These are phyloP conservation scores for Xylaria sp. DNA, from an alignment of 2,329 filamentous ascomycete genomes.

Conservation along the genomic window DNA sequence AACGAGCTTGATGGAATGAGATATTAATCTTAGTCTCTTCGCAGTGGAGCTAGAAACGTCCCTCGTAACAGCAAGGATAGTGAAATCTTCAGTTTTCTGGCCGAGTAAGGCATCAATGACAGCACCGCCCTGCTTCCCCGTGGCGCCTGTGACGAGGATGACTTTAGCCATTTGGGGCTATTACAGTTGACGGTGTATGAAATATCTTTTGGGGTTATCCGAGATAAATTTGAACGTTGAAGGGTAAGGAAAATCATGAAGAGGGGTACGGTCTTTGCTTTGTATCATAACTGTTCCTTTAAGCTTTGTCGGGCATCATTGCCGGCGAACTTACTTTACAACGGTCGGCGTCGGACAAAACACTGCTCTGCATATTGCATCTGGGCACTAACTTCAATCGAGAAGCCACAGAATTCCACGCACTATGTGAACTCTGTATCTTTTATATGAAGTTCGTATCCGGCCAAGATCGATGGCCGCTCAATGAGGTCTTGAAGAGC, in stretches of 20 bases:
- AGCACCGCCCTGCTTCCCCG: constrained; percentile 59
- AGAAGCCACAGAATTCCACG: not conserved
- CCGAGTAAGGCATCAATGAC: constrained; percentile 55
- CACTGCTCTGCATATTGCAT: not conserved
- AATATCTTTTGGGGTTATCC: not conserved
- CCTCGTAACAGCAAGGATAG: constrained; percentile 69
- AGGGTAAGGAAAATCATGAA: not conserved
- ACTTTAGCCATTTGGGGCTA: constrained; percentile 46
- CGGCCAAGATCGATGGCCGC: not conserved
- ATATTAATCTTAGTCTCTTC: constrained; percentile 57
- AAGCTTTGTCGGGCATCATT: not conserved
- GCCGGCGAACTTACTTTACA: not conserved
- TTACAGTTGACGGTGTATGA: not conserved
- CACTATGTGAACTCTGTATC: not conserved
- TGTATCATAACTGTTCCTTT: constrained; percentile 1
- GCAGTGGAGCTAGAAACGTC: constrained; percentile 59
- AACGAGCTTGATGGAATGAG: constrained; percentile 50
- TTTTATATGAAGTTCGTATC: constrained; percentile 19
- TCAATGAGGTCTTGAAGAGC: not conserved
- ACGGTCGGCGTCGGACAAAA: constrained; percentile 1
- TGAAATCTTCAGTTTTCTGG: constrained; percentile 38
- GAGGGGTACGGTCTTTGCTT: not conserved
- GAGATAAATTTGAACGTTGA: not conserved
- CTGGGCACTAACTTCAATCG: not conserved
- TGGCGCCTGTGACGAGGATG: constrained; percentile 59